These are phyloP conservation scores for Ceratocystis albifundus DNA, from an alignment of 2,329 filamentous ascomycete species.

Conservation along the genomic window DNA sequence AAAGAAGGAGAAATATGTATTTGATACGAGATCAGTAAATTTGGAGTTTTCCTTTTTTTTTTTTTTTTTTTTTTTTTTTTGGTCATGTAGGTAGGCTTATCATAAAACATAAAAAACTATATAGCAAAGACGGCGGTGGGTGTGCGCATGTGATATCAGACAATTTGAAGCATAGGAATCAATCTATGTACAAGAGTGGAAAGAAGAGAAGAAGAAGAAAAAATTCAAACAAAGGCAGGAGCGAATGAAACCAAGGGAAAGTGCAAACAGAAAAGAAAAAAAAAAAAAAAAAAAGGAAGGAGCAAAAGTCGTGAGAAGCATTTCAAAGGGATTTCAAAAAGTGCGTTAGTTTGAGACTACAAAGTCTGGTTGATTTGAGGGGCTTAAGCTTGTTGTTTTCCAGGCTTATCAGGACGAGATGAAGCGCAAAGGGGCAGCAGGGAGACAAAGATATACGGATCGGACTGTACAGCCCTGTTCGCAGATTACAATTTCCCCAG, in stretches of 20 bases:
- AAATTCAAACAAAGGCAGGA: neutral
- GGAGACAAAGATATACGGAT: neutral
- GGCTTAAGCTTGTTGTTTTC: too few relatives aligned
- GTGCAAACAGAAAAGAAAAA: neutral
- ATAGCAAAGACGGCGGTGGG: neutral
- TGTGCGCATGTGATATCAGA: conserved; percentile 4
- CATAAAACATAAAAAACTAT: neutral
- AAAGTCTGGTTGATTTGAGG: too few relatives aligned
- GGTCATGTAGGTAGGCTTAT: too few relatives aligned
- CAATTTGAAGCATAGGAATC: neutral
- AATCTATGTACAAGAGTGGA: conserved; percentile 1
- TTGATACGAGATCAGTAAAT: neutral
- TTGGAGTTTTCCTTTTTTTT: too few relatives aligned
- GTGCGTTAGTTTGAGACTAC: too few relatives aligned
- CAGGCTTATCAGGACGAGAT: too few relatives aligned
- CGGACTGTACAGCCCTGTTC: neutral
- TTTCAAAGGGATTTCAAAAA: neutral
- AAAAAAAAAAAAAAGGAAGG: neutral
- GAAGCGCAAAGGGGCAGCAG: neutral
- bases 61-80: too few relatives aligned
- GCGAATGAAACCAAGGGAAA: neutral
- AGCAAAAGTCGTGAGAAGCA: neutral
- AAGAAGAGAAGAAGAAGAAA: neutral
- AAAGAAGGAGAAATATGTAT: too few relatives aligned
- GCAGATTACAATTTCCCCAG: neutral